A percentile compares a stretch with the other conserved stretches of the same genome.
These are phyloP conservation scores for Mycena latifolia DNA, from an alignment of 768 basidiomycete species.

Conservation along the genomic window DNA sequence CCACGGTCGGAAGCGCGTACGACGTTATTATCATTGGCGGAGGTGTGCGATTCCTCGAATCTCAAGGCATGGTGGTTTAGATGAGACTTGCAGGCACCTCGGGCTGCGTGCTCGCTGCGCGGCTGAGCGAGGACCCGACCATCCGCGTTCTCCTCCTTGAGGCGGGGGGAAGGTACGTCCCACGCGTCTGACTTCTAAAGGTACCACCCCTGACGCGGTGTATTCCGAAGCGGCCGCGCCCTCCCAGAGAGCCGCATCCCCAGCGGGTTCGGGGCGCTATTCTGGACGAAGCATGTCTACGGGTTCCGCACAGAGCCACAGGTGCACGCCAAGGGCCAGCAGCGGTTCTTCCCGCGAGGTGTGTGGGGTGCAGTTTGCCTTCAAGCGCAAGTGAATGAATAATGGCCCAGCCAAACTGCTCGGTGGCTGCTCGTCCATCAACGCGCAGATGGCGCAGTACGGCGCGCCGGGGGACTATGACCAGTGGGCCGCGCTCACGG, in stretches of 20 bases:
- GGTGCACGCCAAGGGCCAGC: conserved; percentile 56
- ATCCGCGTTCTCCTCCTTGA: conserved; percentile 70
- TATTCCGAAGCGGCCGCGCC: conserved; percentile 54
- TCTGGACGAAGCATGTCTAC: conserved; percentile 63
- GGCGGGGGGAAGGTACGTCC: conserved; percentile 68
- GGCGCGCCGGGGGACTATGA: conserved; percentile 81
- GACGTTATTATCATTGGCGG: conserved; percentile 70
- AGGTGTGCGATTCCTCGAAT: conserved; percentile 54
- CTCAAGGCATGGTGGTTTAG: not conserved
- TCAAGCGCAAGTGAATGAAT: not conserved
- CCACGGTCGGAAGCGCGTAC: conserved; percentile 41
- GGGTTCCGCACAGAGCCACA: conserved; percentile 71
- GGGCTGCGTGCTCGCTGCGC: conserved; percentile 71
- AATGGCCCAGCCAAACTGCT: conserved; percentile 67
- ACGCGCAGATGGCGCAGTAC: conserved; percentile 75
- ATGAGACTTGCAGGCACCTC: conserved; percentile 59
- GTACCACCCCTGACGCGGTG: not conserved
- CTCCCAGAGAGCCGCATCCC: conserved; percentile 58
- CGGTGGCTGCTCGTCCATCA: conserved; percentile 81
- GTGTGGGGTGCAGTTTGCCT: not conserved
- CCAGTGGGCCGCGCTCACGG: conserved; percentile 68
- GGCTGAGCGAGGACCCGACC: conserved; percentile 67
- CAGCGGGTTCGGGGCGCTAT: conserved; percentile 55
- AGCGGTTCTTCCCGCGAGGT: conserved; percentile 78
- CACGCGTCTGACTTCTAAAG: not conserved